These are phyloP conservation scores for Phoenix roebelenii DNA, from an alignment of 176 grass and related monocot species.

Conservation along the genomic window DNA sequence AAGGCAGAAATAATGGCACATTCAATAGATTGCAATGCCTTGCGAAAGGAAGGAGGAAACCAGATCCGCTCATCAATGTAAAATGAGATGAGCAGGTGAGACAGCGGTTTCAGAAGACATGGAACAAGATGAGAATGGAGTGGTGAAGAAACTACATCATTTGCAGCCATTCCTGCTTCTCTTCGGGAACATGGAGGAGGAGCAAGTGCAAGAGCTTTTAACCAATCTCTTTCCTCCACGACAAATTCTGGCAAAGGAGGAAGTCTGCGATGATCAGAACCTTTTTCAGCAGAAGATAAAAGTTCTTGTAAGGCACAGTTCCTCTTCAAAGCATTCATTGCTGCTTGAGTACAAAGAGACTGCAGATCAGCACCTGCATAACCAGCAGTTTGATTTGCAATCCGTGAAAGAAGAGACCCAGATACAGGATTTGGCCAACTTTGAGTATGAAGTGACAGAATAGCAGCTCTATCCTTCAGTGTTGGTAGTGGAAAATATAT, in stretches of 20 bases:
- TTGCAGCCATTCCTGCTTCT: conserved; percentile 75
- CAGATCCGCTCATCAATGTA: conserved; percentile 77
- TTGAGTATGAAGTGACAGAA: conserved; percentile 86
- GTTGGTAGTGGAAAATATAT: conserved; percentile 91
- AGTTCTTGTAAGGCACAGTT: conserved; percentile 61
- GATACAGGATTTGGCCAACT: conserved; percentile 75
- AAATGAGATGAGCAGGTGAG: conserved; percentile 58
- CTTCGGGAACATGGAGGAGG: conserved; percentile 90
- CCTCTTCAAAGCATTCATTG: conserved; percentile 92
- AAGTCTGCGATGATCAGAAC: conserved; percentile 39
- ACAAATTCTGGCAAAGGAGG: conserved; percentile 57
- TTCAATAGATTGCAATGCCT: conserved; percentile 62
- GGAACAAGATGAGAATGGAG: conserved; percentile 60
- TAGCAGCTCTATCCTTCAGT: conserved; percentile 79
- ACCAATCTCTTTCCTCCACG: conserved; percentile 86
- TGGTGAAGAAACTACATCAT: conserved; percentile 63
- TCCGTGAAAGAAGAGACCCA: conserved; percentile 57
- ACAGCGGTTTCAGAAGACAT: conserved; percentile 67
- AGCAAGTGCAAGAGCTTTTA: conserved; percentile 72
- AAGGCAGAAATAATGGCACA: conserved; percentile 47
- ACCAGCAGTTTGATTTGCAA: conserved; percentile 83
- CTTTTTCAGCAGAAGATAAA: conserved; percentile 61
- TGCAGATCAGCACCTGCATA: conserved; percentile 93
- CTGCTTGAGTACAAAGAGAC: conserved; percentile 92
- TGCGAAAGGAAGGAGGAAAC: conserved; percentile 64